Base-by-base conservation (phyloP, 495 filamentous ascomycete species). In the Aspergillus sclerotioniger region DNA sequence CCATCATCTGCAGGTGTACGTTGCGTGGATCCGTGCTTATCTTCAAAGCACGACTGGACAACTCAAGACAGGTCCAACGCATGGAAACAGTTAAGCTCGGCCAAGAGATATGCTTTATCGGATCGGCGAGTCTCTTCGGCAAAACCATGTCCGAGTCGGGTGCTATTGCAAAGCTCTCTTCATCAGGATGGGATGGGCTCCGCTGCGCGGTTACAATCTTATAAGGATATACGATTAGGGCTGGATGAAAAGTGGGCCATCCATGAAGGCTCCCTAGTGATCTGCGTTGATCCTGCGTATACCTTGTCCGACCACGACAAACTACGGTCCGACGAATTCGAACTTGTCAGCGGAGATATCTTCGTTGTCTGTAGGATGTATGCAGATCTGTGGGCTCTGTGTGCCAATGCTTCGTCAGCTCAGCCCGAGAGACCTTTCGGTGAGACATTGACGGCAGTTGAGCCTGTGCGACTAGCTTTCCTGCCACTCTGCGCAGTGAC, bases 401-500 rank as follows among this genome's bases (percentile, higher is more conserved):
- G 70, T 61, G 57, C 51, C n/a, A 68, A 65, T 43, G 50, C 64
- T 19, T 66, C 64, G 8, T 65, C 63, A 28, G 25, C 29, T 21
- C 8, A 33, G 3, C 41, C 48, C 28, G 58, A 58, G 7, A 47
- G 28, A 6, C 12, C 44, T 17, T 16, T 12, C 6, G 35, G 43
- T 29, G 55, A 43, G 1, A 6, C 19, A 12, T 28, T 17, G 21
- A 32, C 20, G 8, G 10, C 37, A 13, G 51, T 33, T 2, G 15
- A 49, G 35, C 44, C 43, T 21, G 32, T 48, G 20, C 48, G 56
- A 31, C 45, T 71, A 43, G 67, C 54, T 20, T 73, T 73, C 52
- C 56, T 73, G 44, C 70, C 70, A 8, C 60, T 73, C 15, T 73
- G 70, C 44, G 63, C 68, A 15, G 62, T 73, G 16, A 73, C 70